A percentile compares a stretch with the other conserved stretches of the same genome.
Conservation (phyloP, 768 basidiomycete genomes). For the Naganishia antarctica region DNA sequence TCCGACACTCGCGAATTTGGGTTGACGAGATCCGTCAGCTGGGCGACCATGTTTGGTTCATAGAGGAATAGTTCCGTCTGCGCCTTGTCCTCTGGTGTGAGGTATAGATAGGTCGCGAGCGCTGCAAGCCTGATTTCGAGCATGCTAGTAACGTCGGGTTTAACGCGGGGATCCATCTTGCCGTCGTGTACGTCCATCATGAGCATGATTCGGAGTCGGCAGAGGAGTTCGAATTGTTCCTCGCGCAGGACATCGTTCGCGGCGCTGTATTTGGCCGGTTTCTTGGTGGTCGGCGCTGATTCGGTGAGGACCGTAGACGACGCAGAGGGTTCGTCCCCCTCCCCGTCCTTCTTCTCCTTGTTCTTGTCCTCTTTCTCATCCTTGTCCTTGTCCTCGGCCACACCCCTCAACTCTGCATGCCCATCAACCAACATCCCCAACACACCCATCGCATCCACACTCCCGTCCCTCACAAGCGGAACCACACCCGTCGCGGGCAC, state of each 20-base stretch:
- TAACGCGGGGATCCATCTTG: constrained; percentile 54
- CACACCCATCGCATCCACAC: constrained; percentile 21
- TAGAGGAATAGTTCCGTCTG: constrained; percentile 81
- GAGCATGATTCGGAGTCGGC: constrained; percentile 73
- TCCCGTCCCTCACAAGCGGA: constrained; percentile 6
- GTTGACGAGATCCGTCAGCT: constrained; percentile 83
- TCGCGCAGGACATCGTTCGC: constrained; percentile 67
- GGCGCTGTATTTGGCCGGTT: constrained; percentile 70
- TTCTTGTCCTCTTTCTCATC: not conserved
- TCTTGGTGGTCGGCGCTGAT: constrained; percentile 25
- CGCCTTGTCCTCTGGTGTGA: constrained; percentile 68
- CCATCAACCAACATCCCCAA: constrained; percentile 12
- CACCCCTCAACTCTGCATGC: constrained; percentile 23
- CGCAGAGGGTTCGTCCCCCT: too few species aligned
- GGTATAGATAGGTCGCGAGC: constrained; percentile 85
- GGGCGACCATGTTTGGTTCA: constrained; percentile 84
- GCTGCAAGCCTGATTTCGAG: constrained; percentile 75
- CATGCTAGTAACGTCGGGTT: constrained; percentile 56
- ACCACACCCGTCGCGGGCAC: constrained; percentile 10
- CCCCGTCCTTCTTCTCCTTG: not conserved
- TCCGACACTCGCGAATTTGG: constrained; percentile 60
- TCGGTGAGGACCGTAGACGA: too few species aligned
- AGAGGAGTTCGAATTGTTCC: constrained; percentile 82
- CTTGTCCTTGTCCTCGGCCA: not conserved
- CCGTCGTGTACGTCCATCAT: constrained; percentile 59